Evolutionary conservation across 2,329 filamentous ascomycete genomes (phyloP).

Genomic region (Alternaria dauci): DNA sequence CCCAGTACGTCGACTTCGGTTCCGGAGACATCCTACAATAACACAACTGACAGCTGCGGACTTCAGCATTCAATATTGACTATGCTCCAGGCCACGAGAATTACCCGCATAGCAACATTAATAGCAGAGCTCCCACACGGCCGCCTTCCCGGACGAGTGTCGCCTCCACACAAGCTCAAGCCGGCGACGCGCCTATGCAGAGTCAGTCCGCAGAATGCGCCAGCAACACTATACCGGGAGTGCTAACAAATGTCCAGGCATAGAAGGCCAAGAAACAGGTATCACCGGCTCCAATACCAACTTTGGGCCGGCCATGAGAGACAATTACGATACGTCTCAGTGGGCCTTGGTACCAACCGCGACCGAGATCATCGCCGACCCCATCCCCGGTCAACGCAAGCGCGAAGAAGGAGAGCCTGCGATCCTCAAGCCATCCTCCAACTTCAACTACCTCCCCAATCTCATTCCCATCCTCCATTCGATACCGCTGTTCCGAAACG

Average conservation of each 20-base stretch:
- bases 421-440: constrained; percentile 65
- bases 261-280: constrained; percentile 63
- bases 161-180: constrained; percentile 39
- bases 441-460: constrained; percentile 63
- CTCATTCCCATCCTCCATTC: constrained; percentile 69
- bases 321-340: constrained; percentile 61
- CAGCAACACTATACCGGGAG: neutral
- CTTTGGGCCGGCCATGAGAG: constrained; percentile 64
- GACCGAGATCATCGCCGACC: constrained; percentile 62
- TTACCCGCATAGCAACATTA: constrained; percentile 41
- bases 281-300: constrained; percentile 55
- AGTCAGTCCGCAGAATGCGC: constrained; percentile 33
- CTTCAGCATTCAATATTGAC: constrained; percentile 48
- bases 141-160: constrained; percentile 47
- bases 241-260: constrained; percentile 38
- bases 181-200: constrained; percentile 43
- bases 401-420: constrained; percentile 60
- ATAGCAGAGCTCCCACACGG: constrained; percentile 48
- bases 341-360: constrained; percentile 66
- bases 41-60: constrained; percentile 25
- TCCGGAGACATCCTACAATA: constrained; percentile 2
- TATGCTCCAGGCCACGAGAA: constrained; percentile 42
- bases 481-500: constrained; percentile 67
- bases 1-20: constrained; percentile 37
- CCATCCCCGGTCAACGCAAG: constrained; percentile 58